phyloP scores from a whole-genome alignment of 1,284 basidiomycete genomes.

The Rhizoctonia solani region DNA sequence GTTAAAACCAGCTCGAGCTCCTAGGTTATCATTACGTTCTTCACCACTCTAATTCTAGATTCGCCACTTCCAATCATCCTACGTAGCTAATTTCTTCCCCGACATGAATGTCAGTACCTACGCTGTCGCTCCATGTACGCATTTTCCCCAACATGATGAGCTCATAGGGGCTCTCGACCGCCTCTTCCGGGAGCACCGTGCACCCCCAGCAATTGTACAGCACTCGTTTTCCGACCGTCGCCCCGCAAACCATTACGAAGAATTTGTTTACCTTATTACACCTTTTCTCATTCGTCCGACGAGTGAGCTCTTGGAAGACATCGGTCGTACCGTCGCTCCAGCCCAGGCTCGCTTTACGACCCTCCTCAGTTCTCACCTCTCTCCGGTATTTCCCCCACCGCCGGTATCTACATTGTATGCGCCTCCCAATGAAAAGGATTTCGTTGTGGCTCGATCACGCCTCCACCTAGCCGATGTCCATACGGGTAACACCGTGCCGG shows the following conservation, averaged over 20 bases:
- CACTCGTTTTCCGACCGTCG: slow-evolving; percentile 22
- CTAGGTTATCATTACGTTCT: background rate
- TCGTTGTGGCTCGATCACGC: slow-evolving; percentile 14
- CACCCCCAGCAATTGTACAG: slow-evolving; percentile 14
- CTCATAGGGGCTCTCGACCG: slow-evolving; percentile 1
- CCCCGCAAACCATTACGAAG: background rate
- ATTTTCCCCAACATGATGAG: background rate
- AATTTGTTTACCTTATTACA: slow-evolving; percentile 5
- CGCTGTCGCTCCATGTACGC: slow-evolving; percentile 9
- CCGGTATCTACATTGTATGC: background rate
- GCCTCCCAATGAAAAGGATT: slow-evolving; percentile 9
- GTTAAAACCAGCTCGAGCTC: no score
- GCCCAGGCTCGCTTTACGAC: background rate
- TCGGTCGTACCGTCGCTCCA: slow-evolving; percentile 6
- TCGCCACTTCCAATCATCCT: background rate
- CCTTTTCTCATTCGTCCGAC: slow-evolving; percentile 9
- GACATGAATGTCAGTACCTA: slow-evolving; percentile 13
- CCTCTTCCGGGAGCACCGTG: slow-evolving; percentile 8
- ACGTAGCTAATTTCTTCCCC: background rate
- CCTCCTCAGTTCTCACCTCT: slow-evolving; percentile 1
- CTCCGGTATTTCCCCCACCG: slow-evolving; percentile 18
- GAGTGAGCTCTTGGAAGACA: slow-evolving; percentile 23
- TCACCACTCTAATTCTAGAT: background rate
- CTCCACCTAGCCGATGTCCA: background rate
- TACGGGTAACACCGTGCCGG: background rate